These are phyloP conservation scores for Canna indica DNA, from an alignment of 176 grass and related monocot genomes.

Conservation along the genomic window DNA sequence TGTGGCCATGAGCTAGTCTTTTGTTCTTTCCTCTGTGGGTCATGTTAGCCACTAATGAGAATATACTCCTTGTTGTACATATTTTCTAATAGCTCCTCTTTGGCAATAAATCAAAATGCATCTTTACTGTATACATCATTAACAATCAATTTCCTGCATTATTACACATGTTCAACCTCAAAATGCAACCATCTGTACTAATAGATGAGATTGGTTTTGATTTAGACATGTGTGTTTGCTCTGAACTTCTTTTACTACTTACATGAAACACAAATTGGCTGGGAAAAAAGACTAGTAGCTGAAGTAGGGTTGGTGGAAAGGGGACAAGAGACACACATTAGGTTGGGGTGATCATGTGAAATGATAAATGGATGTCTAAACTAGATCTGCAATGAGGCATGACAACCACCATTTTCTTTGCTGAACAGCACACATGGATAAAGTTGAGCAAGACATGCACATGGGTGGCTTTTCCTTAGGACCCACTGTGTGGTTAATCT, in stretches of 20 bases:
- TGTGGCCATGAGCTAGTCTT: neutral
- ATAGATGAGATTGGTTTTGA: neutral
- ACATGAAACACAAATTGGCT: neutral
- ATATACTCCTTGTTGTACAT: neutral
- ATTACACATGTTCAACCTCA: neutral
- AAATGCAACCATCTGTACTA: neutral
- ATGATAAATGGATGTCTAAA: slow-evolving; percentile 1
- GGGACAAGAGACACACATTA: neutral
- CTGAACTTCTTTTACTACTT: neutral
- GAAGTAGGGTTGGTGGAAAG: neutral
- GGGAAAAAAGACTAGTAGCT: neutral
- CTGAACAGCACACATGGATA: neutral
- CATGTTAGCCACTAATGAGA: neutral
- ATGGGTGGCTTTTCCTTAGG: slow-evolving; percentile 3
- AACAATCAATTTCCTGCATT: neutral
- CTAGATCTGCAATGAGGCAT: slow-evolving; percentile 1
- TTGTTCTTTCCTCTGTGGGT: neutral
- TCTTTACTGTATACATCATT: neutral
- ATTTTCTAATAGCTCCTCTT: neutral
- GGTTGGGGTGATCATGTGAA: neutral
- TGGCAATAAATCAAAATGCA: neutral
- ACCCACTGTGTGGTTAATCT: neutral
- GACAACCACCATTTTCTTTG: slow-evolving; percentile 4
- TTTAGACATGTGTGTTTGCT: neutral
- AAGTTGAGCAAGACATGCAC: neutral